Evolutionary conservation across 1,284 basidiomycete genomes (phyloP), one percentile per base, ranked within the genome.

Genomic region (Melampsora americana): DNA sequence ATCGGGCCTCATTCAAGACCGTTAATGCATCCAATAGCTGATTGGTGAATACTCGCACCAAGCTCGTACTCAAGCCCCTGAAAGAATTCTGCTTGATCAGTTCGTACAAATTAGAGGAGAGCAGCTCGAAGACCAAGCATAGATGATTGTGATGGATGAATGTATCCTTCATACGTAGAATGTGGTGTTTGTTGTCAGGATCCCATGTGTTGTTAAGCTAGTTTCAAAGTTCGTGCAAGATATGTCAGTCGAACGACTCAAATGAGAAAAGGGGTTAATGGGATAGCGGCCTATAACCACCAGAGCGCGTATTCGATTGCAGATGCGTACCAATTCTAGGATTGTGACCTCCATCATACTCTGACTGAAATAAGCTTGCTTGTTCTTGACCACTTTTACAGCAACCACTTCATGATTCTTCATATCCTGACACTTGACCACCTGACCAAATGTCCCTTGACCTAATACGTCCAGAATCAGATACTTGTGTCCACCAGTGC

Each of bases 321-420:
- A 32, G 76, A 46, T 42, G 86, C 91, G 79, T 77, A 94, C 93
- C 84, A 97, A 86, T 82, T 98, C 93, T 66, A 99, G 86, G 79
- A 99, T 98, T 0, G 95, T 97, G 30, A 99, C 96, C 84, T 99
- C 96, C 95, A 99, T 99, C 92, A 97, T 98, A 84, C 91, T 93
- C 85, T 99, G 95, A 82, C 98, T 96, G 84, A 97, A 95, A 85
- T 99, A 99, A 0, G 95, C 95, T 1, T 95, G 95, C 84, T 99
- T 99, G 84, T 99, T 99, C 86, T 99, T 99, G 81, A 99, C 94
- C 20, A 99, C 96, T 84, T 99, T 99, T 78, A 99, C 95, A 18
- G 96, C 96, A 60, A 96, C 93, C 69, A 99, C 92, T 83, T 97
- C 95, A 83, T 98, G 94, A 50, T 92, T 98, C 84, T 95, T 92